Evolutionary conservation across 345 rosid genomes (phyloP).

Genomic region (Alliaria petiolata): DNA sequence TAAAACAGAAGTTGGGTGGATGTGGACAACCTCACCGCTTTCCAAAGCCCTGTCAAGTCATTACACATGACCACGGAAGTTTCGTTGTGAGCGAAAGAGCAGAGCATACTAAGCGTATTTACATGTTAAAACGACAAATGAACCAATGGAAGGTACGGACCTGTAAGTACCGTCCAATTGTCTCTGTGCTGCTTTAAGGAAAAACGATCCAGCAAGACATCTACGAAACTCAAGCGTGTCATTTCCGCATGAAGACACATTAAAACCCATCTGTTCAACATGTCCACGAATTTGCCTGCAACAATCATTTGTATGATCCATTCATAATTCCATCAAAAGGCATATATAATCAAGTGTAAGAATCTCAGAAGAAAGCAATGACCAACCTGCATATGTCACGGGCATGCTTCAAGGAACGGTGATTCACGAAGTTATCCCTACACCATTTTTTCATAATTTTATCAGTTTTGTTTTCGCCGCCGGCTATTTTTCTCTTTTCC

Average conservation of each 20-base stretch:
- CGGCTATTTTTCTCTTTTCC: conserved; percentile 51
- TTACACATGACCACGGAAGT: no score
- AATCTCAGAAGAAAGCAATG: conserved; percentile 1
- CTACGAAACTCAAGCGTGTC: conserved; percentile 72
- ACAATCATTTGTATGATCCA: neutral
- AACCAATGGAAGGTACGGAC: conserved; percentile 31
- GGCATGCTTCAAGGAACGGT: conserved; percentile 80
- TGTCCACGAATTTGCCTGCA: conserved; percentile 78
- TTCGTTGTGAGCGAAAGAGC: neutral
- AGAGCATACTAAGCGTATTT: no score
- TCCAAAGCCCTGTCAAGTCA: conserved; percentile 90
- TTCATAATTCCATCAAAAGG: neutral
- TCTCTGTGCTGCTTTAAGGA: conserved; percentile 88
- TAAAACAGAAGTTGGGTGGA: conserved; percentile 87
- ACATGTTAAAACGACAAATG: neutral
- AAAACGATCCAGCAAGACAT: conserved; percentile 92
- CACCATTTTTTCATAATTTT: conserved; percentile 84
- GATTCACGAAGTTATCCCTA: conserved; percentile 69
- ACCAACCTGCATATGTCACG: conserved; percentile 71
- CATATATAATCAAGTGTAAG: neutral
- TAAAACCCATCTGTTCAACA: conserved; percentile 75
- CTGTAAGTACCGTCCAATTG: conserved; percentile 87
- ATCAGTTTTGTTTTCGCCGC: conserved; percentile 42
- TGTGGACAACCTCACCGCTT: conserved; percentile 74
- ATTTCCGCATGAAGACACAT: conserved; percentile 72